These are phyloP conservation scores for Pyricularia sp. DNA, from an alignment of 2,329 filamentous ascomycete genomes.

Conservation along the genomic window DNA sequence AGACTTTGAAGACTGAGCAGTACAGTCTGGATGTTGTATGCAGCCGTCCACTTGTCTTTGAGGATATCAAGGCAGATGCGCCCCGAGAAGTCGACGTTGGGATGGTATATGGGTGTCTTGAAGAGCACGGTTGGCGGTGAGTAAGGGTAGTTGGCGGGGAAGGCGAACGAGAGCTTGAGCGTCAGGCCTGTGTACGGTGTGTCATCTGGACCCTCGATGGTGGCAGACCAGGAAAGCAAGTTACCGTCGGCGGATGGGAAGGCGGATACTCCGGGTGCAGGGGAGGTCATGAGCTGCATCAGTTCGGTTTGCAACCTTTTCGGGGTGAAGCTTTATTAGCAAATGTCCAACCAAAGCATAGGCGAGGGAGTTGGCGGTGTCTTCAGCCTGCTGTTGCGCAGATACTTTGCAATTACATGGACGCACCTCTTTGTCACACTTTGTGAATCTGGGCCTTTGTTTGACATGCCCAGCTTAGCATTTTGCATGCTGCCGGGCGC, in stretches of 20 bases:
- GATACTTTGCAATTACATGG: background rate
- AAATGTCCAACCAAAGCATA: slow-evolving; percentile 1
- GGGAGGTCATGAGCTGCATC: slow-evolving; percentile 96
- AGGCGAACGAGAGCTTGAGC: slow-evolving; percentile 87
- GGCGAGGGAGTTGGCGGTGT: background rate
- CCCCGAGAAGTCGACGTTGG: slow-evolving; percentile 95
- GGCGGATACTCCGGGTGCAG: slow-evolving; percentile 86
- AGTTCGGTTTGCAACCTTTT: slow-evolving; percentile 87
- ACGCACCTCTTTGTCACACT: slow-evolving; percentile 69
- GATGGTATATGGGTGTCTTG: slow-evolving; percentile 98
- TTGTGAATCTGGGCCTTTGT: slow-evolving; percentile 55
- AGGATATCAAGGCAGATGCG: slow-evolving; percentile 96
- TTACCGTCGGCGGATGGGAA: slow-evolving; percentile 89
- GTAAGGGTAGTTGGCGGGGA: slow-evolving; percentile 91
- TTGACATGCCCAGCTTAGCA: slow-evolving; percentile 51
- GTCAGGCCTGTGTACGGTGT: slow-evolving; percentile 84
- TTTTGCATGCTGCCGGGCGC: slow-evolving; percentile 52
- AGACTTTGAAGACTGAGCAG: slow-evolving; percentile 89
- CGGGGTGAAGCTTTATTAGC: slow-evolving; percentile 1
- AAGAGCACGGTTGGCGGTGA: slow-evolving; percentile 85
- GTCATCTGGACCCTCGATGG: slow-evolving; percentile 81
- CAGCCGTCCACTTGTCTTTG: slow-evolving; percentile 98
- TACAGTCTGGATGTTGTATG: slow-evolving; percentile 93
- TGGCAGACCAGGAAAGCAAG: slow-evolving; percentile 86
- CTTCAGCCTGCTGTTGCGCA: background rate